Evolutionary conservation across 1,284 basidiomycete species (phyloP), one percentile per base, ranked within the genome.

Genomic region (Moniliophthora roreri): DNA sequence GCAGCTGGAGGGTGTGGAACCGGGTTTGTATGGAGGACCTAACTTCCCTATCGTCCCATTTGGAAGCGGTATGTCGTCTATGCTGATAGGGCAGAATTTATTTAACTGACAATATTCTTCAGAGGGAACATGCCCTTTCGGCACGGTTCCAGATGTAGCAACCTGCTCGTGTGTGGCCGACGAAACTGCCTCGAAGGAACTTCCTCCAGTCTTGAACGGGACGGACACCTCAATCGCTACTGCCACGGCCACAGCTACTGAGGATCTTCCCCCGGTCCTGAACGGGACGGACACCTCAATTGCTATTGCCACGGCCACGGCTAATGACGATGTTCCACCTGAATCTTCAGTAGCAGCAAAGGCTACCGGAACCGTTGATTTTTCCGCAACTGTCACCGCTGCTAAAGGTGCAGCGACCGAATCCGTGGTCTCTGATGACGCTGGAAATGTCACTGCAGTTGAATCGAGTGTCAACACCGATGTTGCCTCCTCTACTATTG

Each of bases 81-180:
- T 46, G 48, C 36, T 26, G 5, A 16, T 42, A 21, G 21, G 4
- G 16, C 18, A n/a, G 36, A 20, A 24, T 36, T 16, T 48, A n/a
- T 23, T 38, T 21, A 28, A 47, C 20, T 21, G n/a, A 2, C 38
- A 24, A 34, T 21, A 38, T 16, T 23, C 34, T 42, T 18, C 47
- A 76, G 74, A 62, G 55, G 71, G 66, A 34, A 72, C 72, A n/a
- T 76, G 74, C 57, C 74, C 74, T 6, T 68, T 67, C 26, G 74
- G 71, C 13, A 61, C 62, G 54, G 61, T 59, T 8, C 66, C 74
- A 4, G 70, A 75, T 55, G 60, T 71, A 16, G 55, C 56, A 13
- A 65, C 64, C 42, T 74, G 72, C 61, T 60, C 63, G 24, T 73
- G 70, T 56, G 49, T 63, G 13, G 51, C 57, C 28, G 57, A 59